Base-by-base conservation (phyloP, 352 stramenopile genomes). In the Phytophthora cryptogea region DNA sequence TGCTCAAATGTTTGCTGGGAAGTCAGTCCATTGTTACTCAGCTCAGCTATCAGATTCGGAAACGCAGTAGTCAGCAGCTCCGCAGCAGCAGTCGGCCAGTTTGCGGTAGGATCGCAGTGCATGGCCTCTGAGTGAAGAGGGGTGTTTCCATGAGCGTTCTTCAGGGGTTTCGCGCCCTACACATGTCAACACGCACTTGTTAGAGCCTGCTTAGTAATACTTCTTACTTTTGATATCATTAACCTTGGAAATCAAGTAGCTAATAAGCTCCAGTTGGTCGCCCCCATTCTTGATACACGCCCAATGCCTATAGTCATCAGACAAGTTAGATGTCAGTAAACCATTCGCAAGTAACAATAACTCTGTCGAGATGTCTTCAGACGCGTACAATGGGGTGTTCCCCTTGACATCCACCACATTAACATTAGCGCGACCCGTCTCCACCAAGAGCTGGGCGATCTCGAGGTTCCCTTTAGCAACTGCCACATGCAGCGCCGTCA, bases 41-140 rank as follows among this genome's bases (percentile, higher is more conserved):
- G 54, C n/a, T 82, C 72, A 10, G 54, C 54, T 17, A 74, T 71
- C 26, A 89, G 64, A 51, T 89, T 66, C 3, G 80, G 77, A 47
- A 89, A 92, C 6, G 75, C 78, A 46, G 64, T 70, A 2, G 61
- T 59, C 20, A 92, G 54, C 2, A 57, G 55, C 1, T 78, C 59
- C 9, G 77, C 80, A 16, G 76, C 78, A 3, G 65, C 59, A 4
- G 71, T 89, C 0, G 83, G 83, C 81, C 83, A 92, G 17, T 68
- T 67, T 10, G 68, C 54, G 36, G 59, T 76, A 2, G 74, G 51
- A 13, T 91, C 80, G 51, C 81, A 89, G 43, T 90, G 84, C 71
- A 89, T 85, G n/a, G 81, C 81, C 54, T 93, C 81, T 5, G 81
- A 79, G 52, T 91, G 84, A 54, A 93, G 47, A 14, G 84, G 79